Evolutionary conservation across 306 rosid genomes (phyloP), one percentile per base, ranked within the genome.

Genomic region (Lablab purpureus): DNA sequence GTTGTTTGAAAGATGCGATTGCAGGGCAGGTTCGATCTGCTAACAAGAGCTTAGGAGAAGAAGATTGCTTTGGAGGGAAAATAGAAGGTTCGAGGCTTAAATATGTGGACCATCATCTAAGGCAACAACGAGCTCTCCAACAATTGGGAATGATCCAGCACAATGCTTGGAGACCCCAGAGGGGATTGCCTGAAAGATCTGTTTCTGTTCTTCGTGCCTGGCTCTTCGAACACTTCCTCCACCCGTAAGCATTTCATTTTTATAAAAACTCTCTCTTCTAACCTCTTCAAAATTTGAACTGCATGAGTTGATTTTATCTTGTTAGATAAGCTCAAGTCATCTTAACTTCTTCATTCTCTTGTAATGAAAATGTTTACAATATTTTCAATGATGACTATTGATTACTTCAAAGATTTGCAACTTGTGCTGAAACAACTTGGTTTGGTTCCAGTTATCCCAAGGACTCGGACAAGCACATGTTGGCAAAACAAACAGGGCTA

Each of bases 121-220:
- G 99, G 50, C 99, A 93, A 78, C 99, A 96, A n/a, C 77, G 99
- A 62, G 94, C 99, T 74, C 92, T 96, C 40, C 99, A 96, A 77
- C 99, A 96, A 36, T 87, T 96, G 92, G 99, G 99, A 79, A 91
- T 96, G 99, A 93, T 96, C 91, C 99, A 96, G 89, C 98, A 96
- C 80, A 96, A 96, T 78, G 99, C 99, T 76, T 96, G 99, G 99
- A 91, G 99, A 91, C 99, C 99, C 86, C 99, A 96, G 82, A 83
- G 99, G 87, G 99, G 99, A 41, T 84, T 96, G 84, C 99, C 99
- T 0, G 99, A 96, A 83, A 76, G 98, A 83, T 96, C 99, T 3
- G 99, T 96, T 76, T 96, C 99, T 52, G 96, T 96, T 76, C 99
- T 96, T 84, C 99, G 99, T 13, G 99, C 99, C 81, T 96, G 99